Conservation (phyloP, 1,284 basidiomycete species). For the Austroboletus niveus region DNA sequence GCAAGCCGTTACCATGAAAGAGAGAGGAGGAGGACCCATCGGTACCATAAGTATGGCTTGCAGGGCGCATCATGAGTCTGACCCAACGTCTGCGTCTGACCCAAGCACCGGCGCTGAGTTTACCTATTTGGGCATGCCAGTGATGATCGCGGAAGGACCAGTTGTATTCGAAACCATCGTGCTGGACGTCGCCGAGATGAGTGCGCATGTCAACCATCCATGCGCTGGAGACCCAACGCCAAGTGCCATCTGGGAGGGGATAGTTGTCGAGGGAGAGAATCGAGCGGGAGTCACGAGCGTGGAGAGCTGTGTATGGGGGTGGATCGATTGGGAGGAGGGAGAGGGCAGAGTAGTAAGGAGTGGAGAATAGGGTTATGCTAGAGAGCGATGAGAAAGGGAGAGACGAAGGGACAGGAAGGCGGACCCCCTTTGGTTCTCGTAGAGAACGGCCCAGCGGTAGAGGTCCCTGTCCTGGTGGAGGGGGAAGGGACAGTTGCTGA, state of each 20-base stretch:
- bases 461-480: slow-evolving; percentile 42
- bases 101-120: slow-evolving; percentile 61
- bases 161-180: slow-evolving; percentile 84
- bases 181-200: slow-evolving; percentile 66
- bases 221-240: slow-evolving; percentile 73
- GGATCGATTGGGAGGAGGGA: slow-evolving; percentile 73
- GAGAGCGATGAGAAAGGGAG: slow-evolving; percentile 8
- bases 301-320: slow-evolving; percentile 68
- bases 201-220: slow-evolving; percentile 88
- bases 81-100: slow-evolving; percentile 77
- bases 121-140: slow-evolving; percentile 63
- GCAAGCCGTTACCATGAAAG: background rate
- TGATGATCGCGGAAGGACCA: slow-evolving; percentile 63
- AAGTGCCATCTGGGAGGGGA: slow-evolving; percentile 76
- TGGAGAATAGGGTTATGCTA: slow-evolving; percentile 71
- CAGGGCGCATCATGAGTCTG: slow-evolving; percentile 73
- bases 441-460: slow-evolving; percentile 75
- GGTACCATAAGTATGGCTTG: slow-evolving; percentile 19
- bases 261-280: slow-evolving; percentile 60
- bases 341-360: slow-evolving; percentile 65
- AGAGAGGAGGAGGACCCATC: slow-evolving; percentile 2
- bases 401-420: slow-evolving; percentile 19
- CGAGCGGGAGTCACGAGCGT: slow-evolving; percentile 44
- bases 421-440: slow-evolving; percentile 79
- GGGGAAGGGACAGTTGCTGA: slow-evolving; percentile 32